A percentile compares a stretch with the other conserved stretches of the same genome.
Conservation (phyloP, 78 protist species). For the Isochrysis galbana region DNA sequence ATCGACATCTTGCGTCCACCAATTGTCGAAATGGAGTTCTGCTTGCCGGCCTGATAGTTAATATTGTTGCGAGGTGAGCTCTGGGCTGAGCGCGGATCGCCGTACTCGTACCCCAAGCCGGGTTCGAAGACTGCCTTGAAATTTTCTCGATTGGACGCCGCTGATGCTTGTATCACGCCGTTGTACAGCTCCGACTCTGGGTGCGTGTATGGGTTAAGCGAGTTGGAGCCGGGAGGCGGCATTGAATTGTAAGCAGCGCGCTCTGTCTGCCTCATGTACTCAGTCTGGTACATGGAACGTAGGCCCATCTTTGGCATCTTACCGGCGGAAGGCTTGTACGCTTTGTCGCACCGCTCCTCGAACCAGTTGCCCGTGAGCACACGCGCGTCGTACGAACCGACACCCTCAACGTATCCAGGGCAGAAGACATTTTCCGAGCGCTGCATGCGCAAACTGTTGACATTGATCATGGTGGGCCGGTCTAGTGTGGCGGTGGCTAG, state of each 20-base stretch:
- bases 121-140: background rate
- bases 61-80: background rate
- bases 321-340: background rate
- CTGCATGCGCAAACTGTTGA: too few relatives aligned
- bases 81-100: background rate
- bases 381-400: too few relatives aligned
- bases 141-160: background rate
- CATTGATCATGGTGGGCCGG: too few relatives aligned
- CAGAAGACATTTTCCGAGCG: too few relatives aligned
- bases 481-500: too few relatives aligned
- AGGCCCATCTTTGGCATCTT: background rate
- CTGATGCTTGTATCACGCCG: background rate
- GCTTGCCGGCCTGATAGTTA: background rate
- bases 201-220: background rate
- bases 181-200: background rate
- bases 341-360: conserved; percentile 8
- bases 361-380: too few relatives aligned
- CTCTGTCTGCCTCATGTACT: background rate
- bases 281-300: background rate
- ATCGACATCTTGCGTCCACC: background rate
- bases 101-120: background rate
- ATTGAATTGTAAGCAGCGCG: background rate
- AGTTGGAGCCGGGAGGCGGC: background rate
- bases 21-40: background rate
- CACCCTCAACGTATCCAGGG: too few relatives aligned